Evolutionary conservation across 2,329 filamentous ascomycete species (phyloP), one percentile per base, ranked within the genome.

Genomic region (Aspergillus sp.): DNA sequence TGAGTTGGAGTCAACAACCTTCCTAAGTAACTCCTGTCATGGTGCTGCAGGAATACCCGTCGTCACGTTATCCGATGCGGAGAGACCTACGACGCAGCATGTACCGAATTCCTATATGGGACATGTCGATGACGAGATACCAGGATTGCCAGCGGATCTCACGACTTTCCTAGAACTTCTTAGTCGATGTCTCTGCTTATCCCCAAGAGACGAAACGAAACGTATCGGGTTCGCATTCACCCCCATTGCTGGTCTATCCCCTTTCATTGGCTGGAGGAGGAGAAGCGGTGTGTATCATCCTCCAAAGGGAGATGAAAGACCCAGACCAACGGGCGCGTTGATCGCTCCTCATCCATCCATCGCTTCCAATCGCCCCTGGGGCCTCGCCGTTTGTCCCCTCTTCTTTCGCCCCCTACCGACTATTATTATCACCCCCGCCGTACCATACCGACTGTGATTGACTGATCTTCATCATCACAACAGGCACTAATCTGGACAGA

Each of bases 211-310:
- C 22, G 22, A n/a, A 17, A 38, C 14, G 35, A 38, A 17, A 38
- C 35, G 16, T 38, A n/a, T n/a, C 35, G 16, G 16, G 35, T 38
- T 38, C 14, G 6, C 40, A 45, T 51, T 47, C 35, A 16, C 44
- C 49, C 45, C 40, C n/a, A 42, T 5, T 13, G 16, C 11, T 17
- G 35, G 35, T 38, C 13, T n/a, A 7, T 7, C 7, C 16, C 35
- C 17, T 43, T 42, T 62, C 53, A 63, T 61, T 63, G 59, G 60
- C 43, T 50, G 54, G 53, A 32, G 47, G 17, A n/a, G 48, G 60
- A 63, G 53, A 58, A 61, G 61, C 61, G 61, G 61, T 63, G 60
- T 61, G 60, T 59, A 63, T 55, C 47, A 47, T 36, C 30, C 30
- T 41, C 33, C 26, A 22, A 40, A 30, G n/a, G 46, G 36, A 24